Evolutionary conservation across 805 yeast genomes (phyloP).

Genomic region (Candida krabiensis): DNA sequence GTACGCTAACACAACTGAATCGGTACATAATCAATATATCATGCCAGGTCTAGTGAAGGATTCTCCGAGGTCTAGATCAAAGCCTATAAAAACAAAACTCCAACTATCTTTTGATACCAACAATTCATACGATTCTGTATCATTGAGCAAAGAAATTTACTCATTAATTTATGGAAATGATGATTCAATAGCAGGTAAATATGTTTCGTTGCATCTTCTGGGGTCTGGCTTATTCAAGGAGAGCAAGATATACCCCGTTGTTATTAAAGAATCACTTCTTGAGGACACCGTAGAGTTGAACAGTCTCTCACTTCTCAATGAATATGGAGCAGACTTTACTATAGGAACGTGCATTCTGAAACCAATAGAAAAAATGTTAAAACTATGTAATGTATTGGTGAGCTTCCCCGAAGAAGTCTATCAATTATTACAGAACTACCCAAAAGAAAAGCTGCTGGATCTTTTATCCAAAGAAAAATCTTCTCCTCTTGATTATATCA

Average conservation of each 20-base stretch:
- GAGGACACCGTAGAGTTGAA: conserved; percentile 37
- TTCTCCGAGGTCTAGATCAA: not conserved
- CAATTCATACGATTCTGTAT: conserved; percentile 20
- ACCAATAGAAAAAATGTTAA: conserved; percentile 28
- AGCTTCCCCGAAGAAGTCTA: conserved; percentile 51
- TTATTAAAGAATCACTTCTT: conserved; percentile 25
- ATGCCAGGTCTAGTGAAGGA: conserved; percentile 20
- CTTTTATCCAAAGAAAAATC: conserved; percentile 36
- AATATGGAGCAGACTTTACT: conserved; percentile 41
- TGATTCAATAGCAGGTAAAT: conserved; percentile 7
- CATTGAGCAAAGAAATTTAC: conserved; percentile 16
- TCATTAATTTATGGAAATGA: conserved; percentile 12
- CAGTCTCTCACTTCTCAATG: conserved; percentile 37
- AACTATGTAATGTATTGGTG: conserved; percentile 40
- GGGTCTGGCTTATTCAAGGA: conserved; percentile 25
- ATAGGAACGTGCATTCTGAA: conserved; percentile 39
- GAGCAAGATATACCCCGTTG: conserved; percentile 38
- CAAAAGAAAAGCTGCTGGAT: conserved; percentile 33
- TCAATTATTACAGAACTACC: conserved; percentile 35
- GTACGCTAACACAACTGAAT: no score
- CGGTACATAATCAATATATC: no score
- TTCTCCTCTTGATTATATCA: conserved; percentile 20
- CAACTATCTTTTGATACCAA: conserved; percentile 20
- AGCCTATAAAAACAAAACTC: conserved; percentile 16
- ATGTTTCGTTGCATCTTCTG: conserved; percentile 20